Conservation (phyloP, 2,329 filamentous ascomycete genomes). For the Fusarium albidum region DNA sequence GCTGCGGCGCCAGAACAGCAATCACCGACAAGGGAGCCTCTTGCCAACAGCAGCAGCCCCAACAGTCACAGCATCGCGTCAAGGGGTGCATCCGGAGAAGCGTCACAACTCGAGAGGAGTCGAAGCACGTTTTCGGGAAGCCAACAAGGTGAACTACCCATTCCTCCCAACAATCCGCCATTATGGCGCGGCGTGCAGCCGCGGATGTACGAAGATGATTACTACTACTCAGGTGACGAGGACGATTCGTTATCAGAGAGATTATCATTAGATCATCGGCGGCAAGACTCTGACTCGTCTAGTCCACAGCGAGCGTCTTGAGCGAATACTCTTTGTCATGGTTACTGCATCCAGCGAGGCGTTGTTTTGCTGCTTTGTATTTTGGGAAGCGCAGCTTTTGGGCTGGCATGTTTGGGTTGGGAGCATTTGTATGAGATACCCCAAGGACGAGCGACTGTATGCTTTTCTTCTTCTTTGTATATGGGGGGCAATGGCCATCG, state of each 20-base stretch:
- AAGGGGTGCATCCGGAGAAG: slow-evolving; percentile 35
- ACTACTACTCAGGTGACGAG: slow-evolving; percentile 43
- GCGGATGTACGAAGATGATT: slow-evolving; percentile 46
- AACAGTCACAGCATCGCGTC: slow-evolving; percentile 38
- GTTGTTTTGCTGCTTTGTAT: slow-evolving; percentile 28
- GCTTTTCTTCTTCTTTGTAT: slow-evolving; percentile 7
- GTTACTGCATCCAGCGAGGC: slow-evolving; percentile 43
- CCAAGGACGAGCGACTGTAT: slow-evolving; percentile 16
- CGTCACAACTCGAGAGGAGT: slow-evolving; percentile 29
- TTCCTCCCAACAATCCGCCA: slow-evolving; percentile 48
- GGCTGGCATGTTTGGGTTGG: slow-evolving; percentile 15
- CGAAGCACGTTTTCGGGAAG: slow-evolving; percentile 36
- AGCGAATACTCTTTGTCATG: slow-evolving; percentile 20
- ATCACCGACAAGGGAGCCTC: slow-evolving; percentile 16
- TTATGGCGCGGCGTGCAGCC: slow-evolving; percentile 53
- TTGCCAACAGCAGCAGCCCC: slow-evolving; percentile 26
- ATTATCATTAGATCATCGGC: slow-evolving; percentile 40
- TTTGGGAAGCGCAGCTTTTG: neutral
- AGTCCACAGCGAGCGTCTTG: slow-evolving; percentile 26
- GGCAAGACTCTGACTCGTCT: slow-evolving; percentile 39
- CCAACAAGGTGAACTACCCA: slow-evolving; percentile 36
- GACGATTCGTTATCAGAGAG: slow-evolving; percentile 42
- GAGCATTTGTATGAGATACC: slow-evolving; percentile 30
- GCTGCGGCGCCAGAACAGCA: slow-evolving; percentile 9
- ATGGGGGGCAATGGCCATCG: neutral